Base-by-base conservation (phyloP, 495 filamentous ascomycete genomes). In the Neurospora discreta region DNA sequence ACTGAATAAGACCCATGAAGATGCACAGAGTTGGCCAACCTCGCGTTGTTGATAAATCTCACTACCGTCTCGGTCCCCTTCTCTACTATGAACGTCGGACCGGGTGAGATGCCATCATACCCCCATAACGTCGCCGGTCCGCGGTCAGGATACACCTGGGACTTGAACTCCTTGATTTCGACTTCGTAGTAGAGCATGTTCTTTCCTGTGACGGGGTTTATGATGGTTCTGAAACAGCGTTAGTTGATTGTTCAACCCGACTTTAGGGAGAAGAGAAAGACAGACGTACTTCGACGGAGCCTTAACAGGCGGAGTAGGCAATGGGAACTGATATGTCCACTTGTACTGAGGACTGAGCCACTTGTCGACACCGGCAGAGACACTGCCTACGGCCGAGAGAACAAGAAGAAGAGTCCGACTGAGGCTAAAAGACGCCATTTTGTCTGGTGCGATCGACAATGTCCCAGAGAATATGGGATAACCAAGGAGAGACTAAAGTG, bases 71-170 rank as follows among this genome's bases (percentile, higher is more conserved):
- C 84, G 0, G 80, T 77, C 8, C 85, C 86, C 40, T 75, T 77
- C n/a, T 78, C 72, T 20, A 87, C 78, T 0, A 78, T 68, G 69
- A 86, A 84, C 9, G 84, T 87, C 0, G 86, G 86, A 3, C 86
- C 86, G 2, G 87, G 87, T 20, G 81, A 81, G 4, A 82, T 85
- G 20, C 87, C 87, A 74, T 89, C 82, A 70, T 87, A 88, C 0
- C 85, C 87, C 26, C 84, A 78, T 10, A 88, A 73, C 11, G 79
- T 80, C 9, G 87, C 81, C 4, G 79, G 73, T 4, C 79, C 79
- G 10, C 85, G 82, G 71, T 79, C 80, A 0, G 84, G 85, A 70
- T 86, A 88, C 15, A 86, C 76, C 68, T 83, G 77, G 33, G 81
- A 70, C 33, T 80, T 73, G 75, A 87, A 86, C 0, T 77, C 20